Evolutionary conservation across 148 eudicot genomes (phyloP).

Genomic region (Dianthus caryophyllus): DNA sequence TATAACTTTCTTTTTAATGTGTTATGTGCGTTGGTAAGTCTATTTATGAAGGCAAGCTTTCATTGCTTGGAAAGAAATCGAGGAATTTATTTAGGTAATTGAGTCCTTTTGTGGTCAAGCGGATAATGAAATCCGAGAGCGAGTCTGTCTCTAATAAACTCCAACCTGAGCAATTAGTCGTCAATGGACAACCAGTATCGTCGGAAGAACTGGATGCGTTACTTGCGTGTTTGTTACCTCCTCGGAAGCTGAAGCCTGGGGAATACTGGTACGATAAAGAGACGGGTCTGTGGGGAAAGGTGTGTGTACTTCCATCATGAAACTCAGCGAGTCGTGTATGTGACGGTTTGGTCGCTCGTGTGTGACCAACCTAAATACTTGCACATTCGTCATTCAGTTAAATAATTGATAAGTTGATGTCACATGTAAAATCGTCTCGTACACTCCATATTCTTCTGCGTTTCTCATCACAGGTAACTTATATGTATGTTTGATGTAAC

Average conservation of each 20-base stretch:
- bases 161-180: constrained; percentile 1
- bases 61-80: constrained; percentile 68
- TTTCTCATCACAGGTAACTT: neutral
- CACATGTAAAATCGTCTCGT: no score
- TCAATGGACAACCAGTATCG: constrained; percentile 1
- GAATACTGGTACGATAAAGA: constrained; percentile 95
- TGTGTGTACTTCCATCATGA: constrained; percentile 19
- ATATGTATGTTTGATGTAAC: constrained; percentile 31
- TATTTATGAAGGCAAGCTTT: constrained; percentile 71
- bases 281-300: constrained; percentile 97
- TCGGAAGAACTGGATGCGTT: constrained; percentile 4
- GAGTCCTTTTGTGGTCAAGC: neutral
- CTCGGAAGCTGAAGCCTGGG: constrained; percentile 77
- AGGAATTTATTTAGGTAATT: constrained; percentile 48
- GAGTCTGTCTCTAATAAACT: constrained; percentile 5
- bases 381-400: no score
- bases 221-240: constrained; percentile 62
- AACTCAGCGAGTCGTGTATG: neutral
- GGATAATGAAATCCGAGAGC: neutral
- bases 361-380: no score
- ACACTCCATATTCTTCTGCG: no score
- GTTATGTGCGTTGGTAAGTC: constrained; percentile 82
- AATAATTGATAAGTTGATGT: no score
- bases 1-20: no score
- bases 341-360: neutral